These are phyloP conservation scores for Fusarium euwallaceae DNA, from an alignment of 2,329 filamentous ascomycete species.

Conservation along the genomic window DNA sequence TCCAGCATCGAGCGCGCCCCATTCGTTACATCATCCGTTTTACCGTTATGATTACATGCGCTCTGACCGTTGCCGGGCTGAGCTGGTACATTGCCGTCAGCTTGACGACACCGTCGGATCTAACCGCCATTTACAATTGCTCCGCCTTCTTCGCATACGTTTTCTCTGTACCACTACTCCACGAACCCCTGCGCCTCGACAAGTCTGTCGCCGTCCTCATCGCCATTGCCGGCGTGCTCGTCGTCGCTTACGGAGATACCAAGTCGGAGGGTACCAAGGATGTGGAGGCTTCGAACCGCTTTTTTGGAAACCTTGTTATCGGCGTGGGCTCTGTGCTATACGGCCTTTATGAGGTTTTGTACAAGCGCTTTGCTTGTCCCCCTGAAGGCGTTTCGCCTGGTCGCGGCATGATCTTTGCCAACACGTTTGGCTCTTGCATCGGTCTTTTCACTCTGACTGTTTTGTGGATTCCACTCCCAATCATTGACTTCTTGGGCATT, in stretches of 20 bases:
- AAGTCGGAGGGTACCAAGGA: constrained; percentile 55
- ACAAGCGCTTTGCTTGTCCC: constrained; percentile 93
- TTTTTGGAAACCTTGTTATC: constrained; percentile 92
- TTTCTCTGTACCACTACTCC: constrained; percentile 90
- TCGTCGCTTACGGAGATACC: constrained; percentile 94
- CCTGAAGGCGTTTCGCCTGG: constrained; percentile 86
- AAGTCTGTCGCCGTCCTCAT: constrained; percentile 90
- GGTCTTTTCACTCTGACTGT: constrained; percentile 87
- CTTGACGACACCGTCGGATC: constrained; percentile 90
- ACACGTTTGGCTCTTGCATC: constrained; percentile 89
- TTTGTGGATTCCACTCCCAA: constrained; percentile 90
- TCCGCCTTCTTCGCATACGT: constrained; percentile 98
- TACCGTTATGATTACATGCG: constrained; percentile 84
- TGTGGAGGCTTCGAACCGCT: constrained; percentile 73
- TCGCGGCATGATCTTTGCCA: constrained; percentile 97
- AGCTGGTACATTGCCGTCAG: constrained; percentile 97
- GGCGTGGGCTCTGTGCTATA: constrained; percentile 92
- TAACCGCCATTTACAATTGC: constrained; percentile 99
- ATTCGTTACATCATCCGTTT: constrained; percentile 81
- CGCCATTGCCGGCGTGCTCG: constrained; percentile 88
- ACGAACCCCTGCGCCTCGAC: constrained; percentile 84
- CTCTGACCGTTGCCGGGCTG: constrained; percentile 89
- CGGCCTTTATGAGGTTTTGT: constrained; percentile 96
- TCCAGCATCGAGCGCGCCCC: constrained; percentile 56
- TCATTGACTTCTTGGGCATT: constrained; percentile 82